Percentiles rank a stretch among this genome's conserved stretches.
Conservation (phyloP, 225 moss, liverwort and hornwort genomes). For the Sphagnum contortum region DNA sequence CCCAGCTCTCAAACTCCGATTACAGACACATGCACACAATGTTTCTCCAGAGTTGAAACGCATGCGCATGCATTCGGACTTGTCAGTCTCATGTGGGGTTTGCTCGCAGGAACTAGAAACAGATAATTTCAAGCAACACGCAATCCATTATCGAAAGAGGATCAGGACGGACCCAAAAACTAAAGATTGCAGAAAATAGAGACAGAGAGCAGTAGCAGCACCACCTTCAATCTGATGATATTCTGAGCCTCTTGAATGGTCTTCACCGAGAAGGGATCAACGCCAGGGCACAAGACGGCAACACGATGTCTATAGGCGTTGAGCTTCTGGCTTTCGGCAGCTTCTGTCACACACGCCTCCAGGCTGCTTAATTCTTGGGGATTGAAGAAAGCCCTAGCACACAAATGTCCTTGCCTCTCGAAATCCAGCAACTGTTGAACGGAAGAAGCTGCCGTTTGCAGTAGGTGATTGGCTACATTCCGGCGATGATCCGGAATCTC, state of each 20-base stretch:
- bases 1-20: too few relatives aligned
- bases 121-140: too few relatives aligned
- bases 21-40: too few relatives aligned
- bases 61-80: too few relatives aligned
- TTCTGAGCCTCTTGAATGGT: slow-evolving; percentile 37
- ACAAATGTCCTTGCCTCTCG: slow-evolving; percentile 43
- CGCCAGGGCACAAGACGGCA: slow-evolving; percentile 48
- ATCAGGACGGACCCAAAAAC: too few relatives aligned
- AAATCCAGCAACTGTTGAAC: slow-evolving; percentile 31
- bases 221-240: slow-evolving; percentile 31
- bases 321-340: slow-evolving; percentile 25
- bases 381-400: slow-evolving; percentile 25
- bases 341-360: slow-evolving; percentile 17
- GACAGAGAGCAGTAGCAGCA: background rate
- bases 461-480: too few relatives aligned
- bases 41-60: too few relatives aligned
- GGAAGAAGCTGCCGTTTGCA: too few relatives aligned
- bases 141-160: too few relatives aligned
- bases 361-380: slow-evolving; percentile 19
- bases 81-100: too few relatives aligned
- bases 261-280: slow-evolving; percentile 40
- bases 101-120: too few relatives aligned
- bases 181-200: background rate
- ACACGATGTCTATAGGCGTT: slow-evolving; percentile 48
- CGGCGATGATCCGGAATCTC: too few relatives aligned